A percentile compares a stretch with the other conserved stretches of the same genome.
phyloP scores from a whole-genome alignment of 768 basidiomycete genomes.

The Mycena olivaceomarginata region DNA sequence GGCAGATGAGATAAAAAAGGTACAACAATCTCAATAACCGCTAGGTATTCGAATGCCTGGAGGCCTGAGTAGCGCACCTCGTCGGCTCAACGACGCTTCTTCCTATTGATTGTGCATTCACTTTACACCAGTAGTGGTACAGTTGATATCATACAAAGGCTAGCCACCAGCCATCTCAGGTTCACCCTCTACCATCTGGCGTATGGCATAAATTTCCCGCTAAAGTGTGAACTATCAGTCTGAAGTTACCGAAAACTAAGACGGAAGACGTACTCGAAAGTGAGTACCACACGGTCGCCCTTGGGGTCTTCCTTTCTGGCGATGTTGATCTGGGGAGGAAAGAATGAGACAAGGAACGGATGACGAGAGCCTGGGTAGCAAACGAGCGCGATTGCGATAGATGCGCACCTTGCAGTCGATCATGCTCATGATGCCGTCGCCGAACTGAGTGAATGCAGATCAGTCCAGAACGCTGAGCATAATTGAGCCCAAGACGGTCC shows the following conservation, averaged over 20 bases:
- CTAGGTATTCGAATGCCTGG: too few relatives aligned
- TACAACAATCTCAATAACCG: too few relatives aligned
- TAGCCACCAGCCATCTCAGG: too few relatives aligned
- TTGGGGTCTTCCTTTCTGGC: conserved; percentile 84
- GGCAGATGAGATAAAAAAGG: too few relatives aligned
- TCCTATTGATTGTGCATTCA: too few relatives aligned
- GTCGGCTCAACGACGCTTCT: too few relatives aligned
- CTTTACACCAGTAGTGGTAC: too few relatives aligned
- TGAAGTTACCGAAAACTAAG: not conserved
- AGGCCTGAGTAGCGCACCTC: too few relatives aligned
- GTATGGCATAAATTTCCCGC: not conserved
- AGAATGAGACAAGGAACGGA: not conserved
- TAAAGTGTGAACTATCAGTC: not conserved
- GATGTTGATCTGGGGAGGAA: conserved; percentile 62
- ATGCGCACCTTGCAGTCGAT: conserved; percentile 79
- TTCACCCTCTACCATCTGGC: not conserved
- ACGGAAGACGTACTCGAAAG: conserved; percentile 78
- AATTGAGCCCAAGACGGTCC: not conserved
- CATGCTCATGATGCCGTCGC: conserved; percentile 94
- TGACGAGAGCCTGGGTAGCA: not conserved
- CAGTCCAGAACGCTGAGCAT: not conserved
- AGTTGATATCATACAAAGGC: too few relatives aligned
- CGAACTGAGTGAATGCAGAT: conserved; percentile 69
- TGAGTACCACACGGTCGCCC: conserved; percentile 87
- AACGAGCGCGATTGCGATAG: not conserved